Evolutionary conservation across 345 rosid genomes (phyloP).

Genomic region (Pseudoturritis turrita): DNA sequence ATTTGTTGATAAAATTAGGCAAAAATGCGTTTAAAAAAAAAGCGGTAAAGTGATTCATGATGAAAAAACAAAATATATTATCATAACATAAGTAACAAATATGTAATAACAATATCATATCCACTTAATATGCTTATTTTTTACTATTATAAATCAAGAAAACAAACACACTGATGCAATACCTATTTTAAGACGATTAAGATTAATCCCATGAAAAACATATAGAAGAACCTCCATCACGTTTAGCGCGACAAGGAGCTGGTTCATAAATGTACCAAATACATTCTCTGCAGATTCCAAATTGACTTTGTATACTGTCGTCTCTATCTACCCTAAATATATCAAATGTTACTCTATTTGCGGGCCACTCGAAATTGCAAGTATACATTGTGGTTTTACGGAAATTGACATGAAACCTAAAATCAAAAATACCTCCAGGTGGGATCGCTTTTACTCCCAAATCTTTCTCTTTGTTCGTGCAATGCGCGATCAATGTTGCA

Average conservation of each 20-base stretch:
- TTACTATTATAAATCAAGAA: background rate
- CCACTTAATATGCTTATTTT: background rate
- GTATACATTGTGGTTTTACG: background rate
- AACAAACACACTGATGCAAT: background rate
- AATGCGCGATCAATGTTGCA: background rate
- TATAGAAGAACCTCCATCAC: background rate
- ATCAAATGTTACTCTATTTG: background rate
- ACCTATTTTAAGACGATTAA: background rate
- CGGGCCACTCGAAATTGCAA: slow-evolving; percentile 2
- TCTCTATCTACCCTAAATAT: background rate
- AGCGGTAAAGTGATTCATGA: too few relatives aligned
- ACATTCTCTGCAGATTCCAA: background rate
- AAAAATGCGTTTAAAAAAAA: too few relatives aligned
- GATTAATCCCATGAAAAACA: background rate
- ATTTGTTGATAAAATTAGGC: too few relatives aligned
- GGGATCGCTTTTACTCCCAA: background rate
- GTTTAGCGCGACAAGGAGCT: slow-evolving; percentile 5
- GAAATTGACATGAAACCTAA: slow-evolving; percentile 1
- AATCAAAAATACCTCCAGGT: background rate
- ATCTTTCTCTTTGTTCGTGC: background rate
- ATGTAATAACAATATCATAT: background rate
- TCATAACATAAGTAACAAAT: background rate
- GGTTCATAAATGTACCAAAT: slow-evolving; percentile 1
- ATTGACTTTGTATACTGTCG: background rate
- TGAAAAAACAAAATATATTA: too few relatives aligned